These are phyloP conservation scores for Lichtheimia ornata DNA, from an alignment of 371 early-diverging fungal genomes.

Conservation along the genomic window DNA sequence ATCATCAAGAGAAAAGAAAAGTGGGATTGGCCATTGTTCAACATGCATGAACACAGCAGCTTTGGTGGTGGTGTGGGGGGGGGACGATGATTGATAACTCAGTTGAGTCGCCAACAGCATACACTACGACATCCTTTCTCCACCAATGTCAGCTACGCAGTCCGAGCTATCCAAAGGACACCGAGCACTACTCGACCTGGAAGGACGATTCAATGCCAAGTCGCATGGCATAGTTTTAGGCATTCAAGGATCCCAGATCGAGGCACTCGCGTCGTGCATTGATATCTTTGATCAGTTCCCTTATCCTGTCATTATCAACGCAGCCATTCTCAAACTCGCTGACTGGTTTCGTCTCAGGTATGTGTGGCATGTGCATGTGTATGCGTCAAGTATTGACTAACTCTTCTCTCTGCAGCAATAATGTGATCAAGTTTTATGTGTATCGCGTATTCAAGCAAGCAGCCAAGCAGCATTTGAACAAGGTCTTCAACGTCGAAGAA, in stretches of 20 bases:
- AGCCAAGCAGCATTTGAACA: slow-evolving; percentile 49
- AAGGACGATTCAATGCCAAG: slow-evolving; percentile 43
- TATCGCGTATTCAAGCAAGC: slow-evolving; percentile 54
- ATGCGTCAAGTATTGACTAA: too few species aligned
- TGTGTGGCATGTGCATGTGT: background rate
- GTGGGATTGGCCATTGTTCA: too few species aligned
- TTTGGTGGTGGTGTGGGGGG: too few species aligned
- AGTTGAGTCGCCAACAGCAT: too few species aligned
- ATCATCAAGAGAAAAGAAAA: too few species aligned
- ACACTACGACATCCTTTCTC: too few species aligned
- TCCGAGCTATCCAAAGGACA: slow-evolving; percentile 32
- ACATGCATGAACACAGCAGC: too few species aligned
- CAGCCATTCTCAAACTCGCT: slow-evolving; percentile 58
- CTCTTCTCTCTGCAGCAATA: slow-evolving; percentile 38
- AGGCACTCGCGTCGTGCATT: slow-evolving; percentile 53
- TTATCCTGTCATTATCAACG: slow-evolving; percentile 56
- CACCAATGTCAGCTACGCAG: slow-evolving; percentile 1
- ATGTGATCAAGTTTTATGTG: slow-evolving; percentile 52
- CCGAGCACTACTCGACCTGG: slow-evolving; percentile 37
- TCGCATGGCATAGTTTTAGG: slow-evolving; percentile 30
- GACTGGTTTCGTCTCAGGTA: slow-evolving; percentile 62
- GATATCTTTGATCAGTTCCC: slow-evolving; percentile 57
- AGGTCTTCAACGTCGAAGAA: slow-evolving; percentile 59
- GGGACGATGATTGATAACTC: too few species aligned
- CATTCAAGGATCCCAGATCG: slow-evolving; percentile 50